Evolutionary conservation across 805 yeast species (phyloP).

Genomic region (Wickerhamiella azyma): DNA sequence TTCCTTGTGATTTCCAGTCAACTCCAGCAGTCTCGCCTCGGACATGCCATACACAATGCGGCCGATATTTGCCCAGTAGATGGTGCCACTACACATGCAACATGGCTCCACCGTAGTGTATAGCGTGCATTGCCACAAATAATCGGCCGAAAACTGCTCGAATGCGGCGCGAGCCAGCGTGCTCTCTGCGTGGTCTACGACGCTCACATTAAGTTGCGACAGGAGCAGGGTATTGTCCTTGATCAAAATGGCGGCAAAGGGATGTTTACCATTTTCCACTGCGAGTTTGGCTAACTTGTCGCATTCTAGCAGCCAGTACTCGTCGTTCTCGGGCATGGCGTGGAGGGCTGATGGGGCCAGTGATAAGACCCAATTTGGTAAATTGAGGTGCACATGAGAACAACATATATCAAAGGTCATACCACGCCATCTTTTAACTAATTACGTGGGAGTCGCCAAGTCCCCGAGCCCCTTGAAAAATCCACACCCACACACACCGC

Average conservation of each 20-base stretch:
- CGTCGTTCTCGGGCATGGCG: not conserved
- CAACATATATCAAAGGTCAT: no score
- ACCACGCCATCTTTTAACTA: no score
- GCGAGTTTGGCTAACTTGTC: not conserved
- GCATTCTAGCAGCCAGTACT: not conserved
- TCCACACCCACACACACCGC: no score
- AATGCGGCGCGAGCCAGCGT: not conserved
- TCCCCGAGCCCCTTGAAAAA: no score
- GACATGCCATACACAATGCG: not conserved
- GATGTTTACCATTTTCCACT: not conserved
- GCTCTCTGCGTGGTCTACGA: not conserved
- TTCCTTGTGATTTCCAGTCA: not conserved
- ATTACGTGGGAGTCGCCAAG: no score
- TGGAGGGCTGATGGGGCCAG: no score
- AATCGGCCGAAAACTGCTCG: not conserved
- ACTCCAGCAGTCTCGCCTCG: not conserved
- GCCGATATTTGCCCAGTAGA: conserved; percentile 4
- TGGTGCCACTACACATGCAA: conserved; percentile 1
- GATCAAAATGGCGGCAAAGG: not conserved
- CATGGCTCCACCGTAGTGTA: conserved; percentile 3
- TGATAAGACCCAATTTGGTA: no score
- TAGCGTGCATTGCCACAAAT: not conserved
- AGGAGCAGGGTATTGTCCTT: not conserved
- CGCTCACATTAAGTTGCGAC: not conserved
- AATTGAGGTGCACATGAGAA: no score